Percentiles rank a stretch among this genome's conserved stretches.
These are phyloP conservation scores for Trichoderma polysporum DNA, from an alignment of 2,329 filamentous ascomycete genomes.

Conservation along the genomic window DNA sequence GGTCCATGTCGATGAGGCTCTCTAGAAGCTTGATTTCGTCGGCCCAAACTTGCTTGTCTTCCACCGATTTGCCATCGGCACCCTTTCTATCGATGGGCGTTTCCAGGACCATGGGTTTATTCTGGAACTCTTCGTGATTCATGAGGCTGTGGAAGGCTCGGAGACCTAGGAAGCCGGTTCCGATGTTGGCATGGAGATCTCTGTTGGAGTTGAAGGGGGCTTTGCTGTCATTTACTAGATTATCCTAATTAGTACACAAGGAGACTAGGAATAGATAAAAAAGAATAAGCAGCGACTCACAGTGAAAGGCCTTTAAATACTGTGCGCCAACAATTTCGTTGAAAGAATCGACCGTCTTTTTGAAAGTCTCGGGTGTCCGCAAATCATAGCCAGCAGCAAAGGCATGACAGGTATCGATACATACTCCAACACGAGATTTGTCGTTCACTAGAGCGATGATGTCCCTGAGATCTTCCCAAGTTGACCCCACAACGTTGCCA, in stretches of 20 bases:
- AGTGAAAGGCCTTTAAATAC: slow-evolving; percentile 81
- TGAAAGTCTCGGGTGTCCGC: slow-evolving; percentile 70
- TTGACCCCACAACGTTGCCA: slow-evolving; percentile 82
- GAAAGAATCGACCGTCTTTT: slow-evolving; percentile 71
- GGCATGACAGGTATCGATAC: slow-evolving; percentile 93
- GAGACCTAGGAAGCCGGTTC: slow-evolving; percentile 88
- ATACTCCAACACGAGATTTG: slow-evolving; percentile 84
- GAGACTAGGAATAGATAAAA: slow-evolving; percentile 12
- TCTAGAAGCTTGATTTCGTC: slow-evolving; percentile 94
- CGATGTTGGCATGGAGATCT: slow-evolving; percentile 94
- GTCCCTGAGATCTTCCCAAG: slow-evolving; percentile 81
- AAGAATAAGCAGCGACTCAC: slow-evolving; percentile 26
- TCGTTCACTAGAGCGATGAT: slow-evolving; percentile 79
- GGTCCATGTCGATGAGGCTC: slow-evolving; percentile 79
- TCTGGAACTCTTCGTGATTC: slow-evolving; percentile 74
- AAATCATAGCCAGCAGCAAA: slow-evolving; percentile 95
- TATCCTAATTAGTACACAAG: neutral
- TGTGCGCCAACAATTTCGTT: slow-evolving; percentile 72
- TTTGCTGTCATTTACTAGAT: slow-evolving; percentile 89
- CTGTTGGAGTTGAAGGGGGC: slow-evolving; percentile 78
- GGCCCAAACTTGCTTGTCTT: slow-evolving; percentile 85
- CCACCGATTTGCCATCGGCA: slow-evolving; percentile 62
- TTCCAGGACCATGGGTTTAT: slow-evolving; percentile 88
- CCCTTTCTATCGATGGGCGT: slow-evolving; percentile 82
- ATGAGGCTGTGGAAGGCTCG: slow-evolving; percentile 88